Conservation (phyloP, 2,329 filamentous ascomycete genomes). For the Chrysosphaeria jannelii region DNA sequence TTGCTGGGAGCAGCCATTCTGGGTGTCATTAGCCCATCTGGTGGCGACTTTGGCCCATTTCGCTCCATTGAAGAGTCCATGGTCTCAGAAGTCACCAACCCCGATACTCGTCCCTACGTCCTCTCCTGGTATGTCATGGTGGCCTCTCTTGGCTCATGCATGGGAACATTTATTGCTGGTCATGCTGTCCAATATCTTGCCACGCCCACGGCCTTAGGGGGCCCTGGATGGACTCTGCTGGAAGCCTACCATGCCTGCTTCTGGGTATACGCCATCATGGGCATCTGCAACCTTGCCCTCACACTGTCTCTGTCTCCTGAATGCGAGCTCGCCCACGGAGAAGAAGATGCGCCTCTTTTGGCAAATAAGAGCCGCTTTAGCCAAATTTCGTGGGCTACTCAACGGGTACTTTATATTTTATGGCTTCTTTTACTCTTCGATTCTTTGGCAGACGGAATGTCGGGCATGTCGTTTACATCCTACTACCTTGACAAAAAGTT, state of each 20-base stretch:
- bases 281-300: conserved; percentile 16
- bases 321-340: conserved; percentile 14
- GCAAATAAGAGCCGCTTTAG: conserved; percentile 12
- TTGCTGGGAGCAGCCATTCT: conserved; percentile 25
- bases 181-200: conserved; percentile 17
- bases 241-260: conserved; percentile 26
- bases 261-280: conserved; percentile 25
- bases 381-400: conserved; percentile 25
- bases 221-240: conserved; percentile 16
- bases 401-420: conserved; percentile 27
- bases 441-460: conserved; percentile 34
- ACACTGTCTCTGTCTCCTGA: conserved; percentile 15
- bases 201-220: conserved; percentile 6
- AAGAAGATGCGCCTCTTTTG: conserved; percentile 3
- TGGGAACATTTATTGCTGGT: conserved; percentile 21
- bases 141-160: conserved; percentile 21
- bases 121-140: conserved; percentile 33
- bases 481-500: conserved; percentile 28
- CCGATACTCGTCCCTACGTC: conserved; percentile 26
- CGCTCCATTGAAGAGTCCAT: conserved; percentile 35
- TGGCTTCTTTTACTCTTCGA: conserved; percentile 35
- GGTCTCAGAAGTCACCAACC: conserved; percentile 26
- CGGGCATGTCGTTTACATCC: conserved; percentile 22
- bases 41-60: conserved; percentile 37
- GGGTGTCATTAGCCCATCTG: conserved; percentile 29